Conservation (phyloP, 768 basidiomycete species). For the Termitomyces eurrhizus region DNA sequence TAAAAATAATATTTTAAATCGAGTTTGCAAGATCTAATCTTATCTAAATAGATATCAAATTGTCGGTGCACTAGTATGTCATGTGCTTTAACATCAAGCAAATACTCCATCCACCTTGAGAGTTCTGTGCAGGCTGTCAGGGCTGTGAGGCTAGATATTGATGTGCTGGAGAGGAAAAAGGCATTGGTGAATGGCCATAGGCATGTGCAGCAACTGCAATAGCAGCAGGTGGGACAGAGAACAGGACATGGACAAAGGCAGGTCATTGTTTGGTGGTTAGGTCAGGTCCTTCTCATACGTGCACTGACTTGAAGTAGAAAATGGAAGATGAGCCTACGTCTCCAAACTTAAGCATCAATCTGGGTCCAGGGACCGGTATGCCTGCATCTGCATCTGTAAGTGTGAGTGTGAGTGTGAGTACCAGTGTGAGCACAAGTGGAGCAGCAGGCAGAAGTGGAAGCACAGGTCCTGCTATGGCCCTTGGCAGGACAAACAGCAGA, state of each 20-base stretch:
- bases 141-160: background rate
- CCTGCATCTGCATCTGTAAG: too few species aligned
- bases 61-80: too few species aligned
- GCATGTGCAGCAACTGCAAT: background rate
- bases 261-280: background rate
- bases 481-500: background rate
- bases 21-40: too few species aligned
- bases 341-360: background rate
- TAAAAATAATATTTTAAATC: too few species aligned
- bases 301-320: background rate
- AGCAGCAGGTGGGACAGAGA: background rate
- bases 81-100: too few species aligned
- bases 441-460: background rate
- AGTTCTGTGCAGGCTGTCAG: background rate
- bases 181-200: background rate
- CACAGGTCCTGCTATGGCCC: background rate
- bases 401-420: background rate
- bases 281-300: too few species aligned
- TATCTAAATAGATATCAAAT: too few species aligned
- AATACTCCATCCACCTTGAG: too few species aligned
- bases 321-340: background rate
- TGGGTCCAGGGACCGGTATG: background rate
- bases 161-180: slow-evolving; percentile 1
- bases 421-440: background rate
- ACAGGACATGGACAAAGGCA: background rate